Conservation (phyloP, 2,329 filamentous ascomycete genomes). For the Pseudodiploospora longispora region DNA sequence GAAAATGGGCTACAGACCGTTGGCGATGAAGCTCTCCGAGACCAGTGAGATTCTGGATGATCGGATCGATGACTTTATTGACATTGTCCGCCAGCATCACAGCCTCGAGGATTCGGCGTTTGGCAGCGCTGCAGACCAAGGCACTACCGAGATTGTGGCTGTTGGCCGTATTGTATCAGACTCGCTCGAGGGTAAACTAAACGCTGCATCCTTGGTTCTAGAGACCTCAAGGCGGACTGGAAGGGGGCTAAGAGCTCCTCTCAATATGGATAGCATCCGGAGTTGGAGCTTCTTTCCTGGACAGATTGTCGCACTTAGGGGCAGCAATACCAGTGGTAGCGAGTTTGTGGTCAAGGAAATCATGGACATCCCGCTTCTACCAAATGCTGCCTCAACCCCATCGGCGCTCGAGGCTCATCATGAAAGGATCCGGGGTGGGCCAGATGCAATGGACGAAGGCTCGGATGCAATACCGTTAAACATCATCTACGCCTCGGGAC, state of each 20-base stretch:
- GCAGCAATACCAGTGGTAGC: constrained; percentile 78
- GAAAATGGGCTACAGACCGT: constrained; percentile 83
- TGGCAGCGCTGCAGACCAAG: constrained; percentile 77
- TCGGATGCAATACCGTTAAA: constrained; percentile 57
- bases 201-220: constrained; percentile 74
- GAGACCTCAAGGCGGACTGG: constrained; percentile 82
- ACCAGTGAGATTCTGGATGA: constrained; percentile 91
- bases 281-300: constrained; percentile 85
- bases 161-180: constrained; percentile 90
- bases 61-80: constrained; percentile 81
- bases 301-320: constrained; percentile 80
- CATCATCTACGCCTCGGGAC: constrained; percentile 72
- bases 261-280: constrained; percentile 63
- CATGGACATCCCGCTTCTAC: constrained; percentile 65
- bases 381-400: constrained; percentile 62
- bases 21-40: constrained; percentile 91
- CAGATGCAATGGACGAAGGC: constrained; percentile 52
- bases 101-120: constrained; percentile 71
- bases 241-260: constrained; percentile 69
- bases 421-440: constrained; percentile 56
- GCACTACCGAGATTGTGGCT: constrained; percentile 78
- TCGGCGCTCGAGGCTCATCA: constrained; percentile 59
- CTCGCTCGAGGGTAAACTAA: constrained; percentile 76
- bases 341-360: constrained; percentile 76
- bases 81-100: constrained; percentile 66